phyloP scores from a whole-genome alignment of 2,329 filamentous ascomycete genomes.

The Graphium sp. region DNA sequence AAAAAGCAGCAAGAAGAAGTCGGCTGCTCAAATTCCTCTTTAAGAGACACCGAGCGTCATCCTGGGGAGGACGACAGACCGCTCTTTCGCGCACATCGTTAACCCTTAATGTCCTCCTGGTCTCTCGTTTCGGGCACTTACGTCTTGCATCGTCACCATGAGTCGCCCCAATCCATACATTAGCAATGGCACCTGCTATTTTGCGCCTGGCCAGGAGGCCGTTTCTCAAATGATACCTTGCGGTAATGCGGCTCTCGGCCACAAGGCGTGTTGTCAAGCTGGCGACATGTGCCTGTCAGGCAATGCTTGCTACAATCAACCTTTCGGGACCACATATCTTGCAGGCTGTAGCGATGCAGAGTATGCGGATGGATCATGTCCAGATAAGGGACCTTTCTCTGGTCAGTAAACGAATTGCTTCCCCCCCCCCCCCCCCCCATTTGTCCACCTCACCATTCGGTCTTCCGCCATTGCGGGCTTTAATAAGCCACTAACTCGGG shows the following conservation, averaged over 20 bases:
- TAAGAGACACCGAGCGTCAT: no score
- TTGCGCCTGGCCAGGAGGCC: conserved; percentile 5
- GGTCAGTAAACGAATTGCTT: no score
- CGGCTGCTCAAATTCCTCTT: no score
- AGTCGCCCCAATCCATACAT: conserved; percentile 9
- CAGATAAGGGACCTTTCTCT: conserved; percentile 11
- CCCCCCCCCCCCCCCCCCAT: no score
- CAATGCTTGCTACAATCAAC: conserved; percentile 10
- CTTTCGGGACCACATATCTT: conserved; percentile 16
- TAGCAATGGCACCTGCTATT: conserved; percentile 17
- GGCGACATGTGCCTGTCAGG: conserved; percentile 15
- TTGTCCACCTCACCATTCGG: no score
- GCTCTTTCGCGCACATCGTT: no score
- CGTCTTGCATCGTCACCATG: conserved; percentile 3
- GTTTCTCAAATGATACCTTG: conserved; percentile 13
- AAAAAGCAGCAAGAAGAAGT: no score
- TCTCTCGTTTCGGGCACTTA: neutral
- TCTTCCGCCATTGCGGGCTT: no score
- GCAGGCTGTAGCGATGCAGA: conserved; percentile 17
- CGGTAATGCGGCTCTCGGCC: conserved; percentile 14
- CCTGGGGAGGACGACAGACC: no score
- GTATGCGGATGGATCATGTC: conserved; percentile 15
- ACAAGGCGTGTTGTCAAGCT: conserved; percentile 14
- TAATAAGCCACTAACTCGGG: no score
- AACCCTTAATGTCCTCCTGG: no score